These are phyloP conservation scores for Lunasporangiospora selenospora DNA, from an alignment of 192 early-diverging fungal species.

Conservation along the genomic window DNA sequence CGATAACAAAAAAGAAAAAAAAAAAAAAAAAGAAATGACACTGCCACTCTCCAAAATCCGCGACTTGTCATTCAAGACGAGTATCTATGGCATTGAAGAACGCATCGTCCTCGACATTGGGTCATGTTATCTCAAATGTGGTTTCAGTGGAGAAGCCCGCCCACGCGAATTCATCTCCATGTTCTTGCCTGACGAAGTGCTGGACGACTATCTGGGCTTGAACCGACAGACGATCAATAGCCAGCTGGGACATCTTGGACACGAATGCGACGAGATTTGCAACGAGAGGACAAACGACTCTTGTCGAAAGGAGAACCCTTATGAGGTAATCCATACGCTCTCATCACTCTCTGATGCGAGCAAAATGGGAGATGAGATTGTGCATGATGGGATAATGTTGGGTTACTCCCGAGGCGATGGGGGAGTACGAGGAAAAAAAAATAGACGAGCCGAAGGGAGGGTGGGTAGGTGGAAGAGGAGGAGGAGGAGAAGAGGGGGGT, in stretches of 20 bases:
- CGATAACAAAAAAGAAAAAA: neutral
- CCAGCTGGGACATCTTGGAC: constrained; percentile 55
- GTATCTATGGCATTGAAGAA: constrained; percentile 83
- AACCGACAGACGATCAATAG: constrained; percentile 45
- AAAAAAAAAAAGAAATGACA: constrained; percentile 12
- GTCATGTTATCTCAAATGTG: constrained; percentile 80
- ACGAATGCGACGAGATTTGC: constrained; percentile 31
- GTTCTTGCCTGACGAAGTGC: constrained; percentile 54
- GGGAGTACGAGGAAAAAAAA: too few species aligned
- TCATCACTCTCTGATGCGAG: too few species aligned
- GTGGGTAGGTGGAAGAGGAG: neutral
- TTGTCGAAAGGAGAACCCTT: constrained; percentile 16
- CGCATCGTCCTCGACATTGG: constrained; percentile 90
- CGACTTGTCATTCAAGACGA: constrained; percentile 48
- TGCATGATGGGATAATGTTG: too few species aligned
- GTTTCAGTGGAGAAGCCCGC: constrained; percentile 83
- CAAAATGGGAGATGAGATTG: too few species aligned
- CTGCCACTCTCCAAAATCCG: constrained; percentile 39
- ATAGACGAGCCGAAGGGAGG: too few species aligned
- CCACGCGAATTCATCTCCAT: constrained; percentile 72
- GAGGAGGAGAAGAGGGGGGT: neutral
- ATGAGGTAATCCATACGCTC: too few species aligned
- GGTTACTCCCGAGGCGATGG: too few species aligned
- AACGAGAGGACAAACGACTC: constrained; percentile 27
- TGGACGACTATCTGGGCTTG: constrained; percentile 46